Evolutionary conservation across 805 yeast genomes (phyloP).

Genomic region (Jamesozyma rosinii): DNA sequence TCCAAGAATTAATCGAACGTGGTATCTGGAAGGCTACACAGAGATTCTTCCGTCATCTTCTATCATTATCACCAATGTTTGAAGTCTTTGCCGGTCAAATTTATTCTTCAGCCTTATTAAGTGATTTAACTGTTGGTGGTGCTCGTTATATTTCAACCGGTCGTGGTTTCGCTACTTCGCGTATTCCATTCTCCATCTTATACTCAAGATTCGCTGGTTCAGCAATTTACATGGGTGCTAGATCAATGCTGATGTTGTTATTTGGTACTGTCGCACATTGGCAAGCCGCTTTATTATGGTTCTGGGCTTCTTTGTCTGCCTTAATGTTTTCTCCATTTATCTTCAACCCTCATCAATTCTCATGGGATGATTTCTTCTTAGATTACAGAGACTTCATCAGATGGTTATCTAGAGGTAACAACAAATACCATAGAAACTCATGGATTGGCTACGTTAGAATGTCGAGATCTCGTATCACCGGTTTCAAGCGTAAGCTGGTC

Average conservation of each 20-base stretch:
- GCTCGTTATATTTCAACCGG: conserved; percentile 83
- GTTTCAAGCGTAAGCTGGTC: conserved; percentile 65
- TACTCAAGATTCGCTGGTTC: conserved; percentile 75
- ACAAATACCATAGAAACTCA: conserved; percentile 79
- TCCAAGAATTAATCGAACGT: conserved; percentile 74
- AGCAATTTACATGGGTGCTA: conserved; percentile 76
- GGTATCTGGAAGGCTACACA: conserved; percentile 69
- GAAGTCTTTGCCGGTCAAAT: conserved; percentile 79
- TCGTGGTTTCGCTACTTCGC: conserved; percentile 76
- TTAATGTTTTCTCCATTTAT: conserved; percentile 86
- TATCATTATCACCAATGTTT: conserved; percentile 68
- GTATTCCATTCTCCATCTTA: conserved; percentile 66
- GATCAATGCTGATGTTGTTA: conserved; percentile 61
- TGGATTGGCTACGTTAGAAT: conserved; percentile 81
- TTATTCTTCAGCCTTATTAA: conserved; percentile 59
- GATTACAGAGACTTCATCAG: conserved; percentile 91
- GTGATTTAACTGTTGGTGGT: conserved; percentile 74
- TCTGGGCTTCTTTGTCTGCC: conserved; percentile 89
- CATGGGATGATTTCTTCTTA: conserved; percentile 91
- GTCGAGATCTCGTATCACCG: conserved; percentile 77
- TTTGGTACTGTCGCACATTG: conserved; percentile 72
- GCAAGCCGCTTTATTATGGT: conserved; percentile 93
- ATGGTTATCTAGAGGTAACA: conserved; percentile 87
- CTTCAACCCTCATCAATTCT: conserved; percentile 96
- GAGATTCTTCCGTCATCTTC: conserved; percentile 58